Evolutionary conservation across 345 rosid species (phyloP).

Genomic region (Conringia planisiliqua): DNA sequence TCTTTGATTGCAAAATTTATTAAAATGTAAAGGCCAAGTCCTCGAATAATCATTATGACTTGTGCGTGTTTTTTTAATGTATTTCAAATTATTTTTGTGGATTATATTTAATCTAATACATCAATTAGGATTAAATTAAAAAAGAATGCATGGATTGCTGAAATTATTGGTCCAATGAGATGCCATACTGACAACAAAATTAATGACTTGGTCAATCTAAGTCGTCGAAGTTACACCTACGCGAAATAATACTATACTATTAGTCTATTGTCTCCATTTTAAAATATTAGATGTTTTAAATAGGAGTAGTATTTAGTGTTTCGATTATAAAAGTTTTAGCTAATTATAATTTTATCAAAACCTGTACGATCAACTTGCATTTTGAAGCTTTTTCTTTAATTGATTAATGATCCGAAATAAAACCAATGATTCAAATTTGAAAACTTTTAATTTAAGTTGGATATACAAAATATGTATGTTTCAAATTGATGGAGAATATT

Average conservation of each 20-base stretch:
- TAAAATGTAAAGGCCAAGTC: not conserved
- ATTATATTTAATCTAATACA: not conserved
- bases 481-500: no score
- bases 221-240: constrained; percentile 2
- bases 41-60: constrained; percentile 16
- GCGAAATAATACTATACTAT: not conserved
- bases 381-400: no score
- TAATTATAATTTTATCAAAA: no score
- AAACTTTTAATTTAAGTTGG: no score
- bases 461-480: no score
- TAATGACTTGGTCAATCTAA: constrained; percentile 20
- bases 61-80: not conserved
- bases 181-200: constrained; percentile 15
- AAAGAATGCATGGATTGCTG: constrained; percentile 18
- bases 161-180: constrained; percentile 29
- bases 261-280: not conserved
- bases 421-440: no score
- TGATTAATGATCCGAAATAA: no score
- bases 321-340: no score
- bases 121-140: not conserved
- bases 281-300: no score
- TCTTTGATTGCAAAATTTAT: constrained; percentile 7
- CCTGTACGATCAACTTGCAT: no score
- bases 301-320: no score
- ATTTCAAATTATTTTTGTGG: constrained; percentile 1